Base-by-base conservation (phyloP, 148 eudicot genomes). In the Pouteria glomerata region DNA sequence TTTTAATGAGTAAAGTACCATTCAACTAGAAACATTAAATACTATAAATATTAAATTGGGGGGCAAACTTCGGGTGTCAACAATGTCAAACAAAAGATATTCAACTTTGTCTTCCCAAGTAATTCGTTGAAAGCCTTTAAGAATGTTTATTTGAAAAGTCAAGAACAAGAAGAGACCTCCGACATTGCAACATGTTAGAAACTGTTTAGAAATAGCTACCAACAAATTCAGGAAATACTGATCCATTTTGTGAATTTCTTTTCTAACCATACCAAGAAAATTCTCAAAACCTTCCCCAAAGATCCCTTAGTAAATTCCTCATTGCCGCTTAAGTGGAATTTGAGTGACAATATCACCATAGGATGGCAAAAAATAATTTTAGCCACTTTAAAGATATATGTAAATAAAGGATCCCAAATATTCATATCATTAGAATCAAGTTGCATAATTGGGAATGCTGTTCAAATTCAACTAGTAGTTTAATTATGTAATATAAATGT, bases 311-410 rank as follows among this genome's bases (percentile, higher is more conserved):
- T 60, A 73, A 77, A 74, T 58, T 78, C 84, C 63, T 65, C 58
- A 33, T 68, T 67, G 75, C 35, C 61, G 13, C 33, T 73, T 74
- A 86, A 71, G 51, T 90, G 85, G 73, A 41, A 60, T 69, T 84
- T 83, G 70, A 95, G 53, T n/a, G 90, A 78, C 67, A 79, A 65
- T 21, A 73, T 53, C 30, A 90, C 80, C 68, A 81, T 82, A 78
- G 99, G 97, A 76, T 95, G 97, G 61, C 64, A 70, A 71, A 89
- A 80, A 74, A 95, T 77, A 71, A 82, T 75, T 72, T 84, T 85
- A 31, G 83, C 80, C 31, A 90, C 85, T 72, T 89, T 83, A 35
- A 67, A 53, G 66, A 78, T 70, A 82, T 70, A 73, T 1, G 66
- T 59, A 13, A 70, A 31, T 23, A 73, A 68, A 64, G 77, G 64